phyloP scores from a whole-genome alignment of 176 grass and related monocot species.

The Neostapfia colusana region DNA sequence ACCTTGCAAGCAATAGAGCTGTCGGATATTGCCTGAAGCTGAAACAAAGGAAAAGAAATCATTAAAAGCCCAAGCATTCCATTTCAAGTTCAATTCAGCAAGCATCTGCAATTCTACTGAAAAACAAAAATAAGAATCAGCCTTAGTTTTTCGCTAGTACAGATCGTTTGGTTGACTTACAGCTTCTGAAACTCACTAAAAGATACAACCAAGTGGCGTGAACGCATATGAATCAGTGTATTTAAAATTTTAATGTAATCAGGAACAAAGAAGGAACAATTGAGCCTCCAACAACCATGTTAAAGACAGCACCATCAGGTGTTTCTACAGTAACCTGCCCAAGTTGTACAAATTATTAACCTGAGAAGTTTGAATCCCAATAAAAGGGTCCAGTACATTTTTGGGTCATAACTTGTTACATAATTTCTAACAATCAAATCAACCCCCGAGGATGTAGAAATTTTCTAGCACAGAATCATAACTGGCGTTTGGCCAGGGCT shows the following conservation, averaged over 20 bases:
- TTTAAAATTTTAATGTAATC: not conserved
- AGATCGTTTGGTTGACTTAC: not conserved
- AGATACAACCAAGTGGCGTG: not conserved
- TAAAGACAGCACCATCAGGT: not conserved
- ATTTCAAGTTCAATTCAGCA: conserved; percentile 14
- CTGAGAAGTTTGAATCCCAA: conserved; percentile 1
- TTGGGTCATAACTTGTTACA: not conserved
- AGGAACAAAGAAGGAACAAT: not conserved
- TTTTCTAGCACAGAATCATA: conserved; percentile 21
- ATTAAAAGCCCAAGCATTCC: not conserved
- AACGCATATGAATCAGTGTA: not conserved
- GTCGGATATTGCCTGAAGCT: conserved; percentile 93
- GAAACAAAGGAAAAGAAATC: conserved; percentile 26
- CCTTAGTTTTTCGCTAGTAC: not conserved
- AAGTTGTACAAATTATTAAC: not conserved
- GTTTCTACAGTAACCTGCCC: not conserved
- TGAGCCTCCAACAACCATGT: not conserved
- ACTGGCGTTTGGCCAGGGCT: no score
- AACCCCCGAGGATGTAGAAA: not conserved
- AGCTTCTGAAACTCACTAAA: not conserved
- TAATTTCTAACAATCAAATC: conserved; percentile 12
- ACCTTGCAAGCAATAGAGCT: conserved; percentile 68
- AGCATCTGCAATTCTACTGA: not conserved
- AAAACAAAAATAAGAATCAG: not conserved
- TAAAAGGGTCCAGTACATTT: not conserved